Percentiles rank a stretch among this genome's conserved stretches.
Conservation (phyloP, 441 rosid genomes). For the Erodium chrysanthum region DNA sequence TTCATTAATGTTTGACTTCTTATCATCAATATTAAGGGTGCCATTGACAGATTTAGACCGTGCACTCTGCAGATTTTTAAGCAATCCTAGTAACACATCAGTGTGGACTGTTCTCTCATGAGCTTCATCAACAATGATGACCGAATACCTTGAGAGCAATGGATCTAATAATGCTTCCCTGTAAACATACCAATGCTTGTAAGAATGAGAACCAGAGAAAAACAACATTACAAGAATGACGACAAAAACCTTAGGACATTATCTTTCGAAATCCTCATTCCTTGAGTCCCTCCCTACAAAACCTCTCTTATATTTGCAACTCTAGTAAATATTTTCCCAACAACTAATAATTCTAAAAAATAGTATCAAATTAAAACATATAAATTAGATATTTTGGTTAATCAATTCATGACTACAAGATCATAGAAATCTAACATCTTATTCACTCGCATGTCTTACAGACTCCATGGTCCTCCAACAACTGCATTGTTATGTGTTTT, state of each 20-base stretch:
- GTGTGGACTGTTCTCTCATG: conserved; percentile 93
- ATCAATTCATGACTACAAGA: too few species aligned
- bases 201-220: not conserved
- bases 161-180: conserved; percentile 90
- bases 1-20: conserved; percentile 23
- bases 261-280: not conserved
- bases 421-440: not conserved
- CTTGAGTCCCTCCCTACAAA: not conserved
- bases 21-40: conserved; percentile 19
- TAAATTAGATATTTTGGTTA: not conserved
- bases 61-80: conserved; percentile 54
- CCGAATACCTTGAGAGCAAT: conserved; percentile 65
- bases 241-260: not conserved
- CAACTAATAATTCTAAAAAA: too few species aligned
- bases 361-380: too few species aligned
- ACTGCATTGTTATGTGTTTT: not conserved
- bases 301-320: not conserved
- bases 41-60: conserved; percentile 35
- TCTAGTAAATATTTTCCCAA: not conserved
- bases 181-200: conserved; percentile 12
- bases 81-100: conserved; percentile 78
- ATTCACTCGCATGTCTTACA: not conserved
- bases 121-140: conserved; percentile 81
- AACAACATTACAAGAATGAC: not conserved
- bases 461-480: not conserved